Evolutionary conservation across 2,329 filamentous ascomycete species (phyloP).

Genomic region (Colletotrichum paranaense): DNA sequence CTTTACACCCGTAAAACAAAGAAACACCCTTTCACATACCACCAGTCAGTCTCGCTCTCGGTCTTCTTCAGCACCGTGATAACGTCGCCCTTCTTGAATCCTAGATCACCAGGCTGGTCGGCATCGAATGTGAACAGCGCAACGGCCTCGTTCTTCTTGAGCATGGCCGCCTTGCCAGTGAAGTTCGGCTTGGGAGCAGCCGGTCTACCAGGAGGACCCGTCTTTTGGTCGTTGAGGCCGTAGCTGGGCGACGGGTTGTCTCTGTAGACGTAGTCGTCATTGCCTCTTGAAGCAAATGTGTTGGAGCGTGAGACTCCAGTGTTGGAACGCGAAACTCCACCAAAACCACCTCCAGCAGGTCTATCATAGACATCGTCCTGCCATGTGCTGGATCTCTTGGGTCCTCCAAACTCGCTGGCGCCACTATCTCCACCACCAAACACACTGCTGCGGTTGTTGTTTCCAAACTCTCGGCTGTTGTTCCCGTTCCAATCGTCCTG

Average conservation of each 20-base stretch:
- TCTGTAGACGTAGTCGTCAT: conserved; percentile 66
- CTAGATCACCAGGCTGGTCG: conserved; percentile 90
- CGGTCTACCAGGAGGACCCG: conserved; percentile 76
- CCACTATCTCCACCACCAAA: conserved; percentile 44
- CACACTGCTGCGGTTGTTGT: conserved; percentile 45
- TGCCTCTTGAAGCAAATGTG: conserved; percentile 57
- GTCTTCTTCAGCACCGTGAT: conserved; percentile 96
- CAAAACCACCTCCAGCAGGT: conserved; percentile 45
- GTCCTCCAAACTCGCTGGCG: conserved; percentile 65
- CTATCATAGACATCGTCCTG: conserved; percentile 80
- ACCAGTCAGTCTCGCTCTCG: conserved; percentile 95
- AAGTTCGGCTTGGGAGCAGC: conserved; percentile 93
- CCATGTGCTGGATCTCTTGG: conserved; percentile 77
- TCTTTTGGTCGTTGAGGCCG: conserved; percentile 50
- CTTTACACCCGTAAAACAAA: background rate
- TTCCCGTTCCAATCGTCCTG: conserved; percentile 86
- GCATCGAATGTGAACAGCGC: conserved; percentile 95
- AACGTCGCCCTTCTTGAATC: conserved; percentile 89
- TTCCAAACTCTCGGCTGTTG: conserved; percentile 75
- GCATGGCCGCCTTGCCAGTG: conserved; percentile 63
- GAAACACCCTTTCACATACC: conserved; percentile 64
- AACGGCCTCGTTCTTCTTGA: conserved; percentile 83
- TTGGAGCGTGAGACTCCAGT: conserved; percentile 63
- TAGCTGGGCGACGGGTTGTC: conserved; percentile 49
- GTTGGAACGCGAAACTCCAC: conserved; percentile 59